These are phyloP conservation scores for Schizosaccharomyces japonicus DNA, from an alignment of 805 yeast species.

Conservation along the genomic window DNA sequence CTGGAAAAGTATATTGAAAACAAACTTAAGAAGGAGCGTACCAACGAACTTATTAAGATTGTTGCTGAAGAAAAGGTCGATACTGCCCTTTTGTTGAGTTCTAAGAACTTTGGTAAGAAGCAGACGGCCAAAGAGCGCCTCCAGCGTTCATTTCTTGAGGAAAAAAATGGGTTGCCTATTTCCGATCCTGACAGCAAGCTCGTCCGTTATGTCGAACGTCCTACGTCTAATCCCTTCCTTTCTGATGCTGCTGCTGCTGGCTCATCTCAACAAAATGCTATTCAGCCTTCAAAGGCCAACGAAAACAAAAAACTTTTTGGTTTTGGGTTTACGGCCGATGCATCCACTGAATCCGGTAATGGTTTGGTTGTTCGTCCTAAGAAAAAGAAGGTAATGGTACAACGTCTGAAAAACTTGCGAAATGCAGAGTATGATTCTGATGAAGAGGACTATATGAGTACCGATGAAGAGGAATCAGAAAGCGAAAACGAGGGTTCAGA, in stretches of 20 bases:
- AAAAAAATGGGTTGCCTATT: conserved; percentile 39
- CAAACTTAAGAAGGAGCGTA: conserved; percentile 72
- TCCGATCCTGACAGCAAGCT: conserved; percentile 36
- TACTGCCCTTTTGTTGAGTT: conserved; percentile 40
- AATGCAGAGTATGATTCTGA: conserved; percentile 8
- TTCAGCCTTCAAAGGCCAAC: too few species aligned
- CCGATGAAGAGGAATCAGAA: neutral
- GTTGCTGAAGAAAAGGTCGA: conserved; percentile 43
- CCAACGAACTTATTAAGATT: conserved; percentile 49
- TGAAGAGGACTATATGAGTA: conserved; percentile 5
- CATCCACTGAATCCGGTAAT: neutral
- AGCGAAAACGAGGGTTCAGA: neutral
- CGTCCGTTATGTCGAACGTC: conserved; percentile 20
- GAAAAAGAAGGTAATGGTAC: neutral
- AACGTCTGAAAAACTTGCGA: neutral
- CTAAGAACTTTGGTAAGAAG: conserved; percentile 51
- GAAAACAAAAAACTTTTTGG: too few species aligned
- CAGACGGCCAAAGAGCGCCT: conserved; percentile 46
- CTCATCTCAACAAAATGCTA: neutral
- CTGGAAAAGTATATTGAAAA: conserved; percentile 25
- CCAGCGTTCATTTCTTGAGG: conserved; percentile 51
- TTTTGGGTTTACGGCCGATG: neutral
- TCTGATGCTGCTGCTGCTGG: neutral
- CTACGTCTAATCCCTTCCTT: neutral
- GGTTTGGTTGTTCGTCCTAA: neutral